Base-by-base conservation (phyloP, 2,329 filamentous ascomycete species). In the Ophiostoma australiae region DNA sequence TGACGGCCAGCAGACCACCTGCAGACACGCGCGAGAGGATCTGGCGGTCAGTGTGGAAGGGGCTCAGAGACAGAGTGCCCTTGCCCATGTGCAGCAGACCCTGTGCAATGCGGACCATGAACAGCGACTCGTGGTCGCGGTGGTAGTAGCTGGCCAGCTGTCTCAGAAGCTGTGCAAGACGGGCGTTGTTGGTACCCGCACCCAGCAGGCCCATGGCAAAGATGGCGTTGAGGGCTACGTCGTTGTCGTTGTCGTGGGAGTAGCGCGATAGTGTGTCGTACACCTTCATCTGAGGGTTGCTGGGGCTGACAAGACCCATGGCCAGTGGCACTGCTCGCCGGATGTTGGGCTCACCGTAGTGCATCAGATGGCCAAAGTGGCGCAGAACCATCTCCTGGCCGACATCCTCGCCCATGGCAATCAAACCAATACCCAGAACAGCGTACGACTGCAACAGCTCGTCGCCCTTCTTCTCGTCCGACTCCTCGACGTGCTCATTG, bases 211-310 rank as follows among this genome's bases (percentile, higher is more conserved):
- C 95, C 95, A 99, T 99, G 75, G 95, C 94, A 78, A 99, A 99
- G 78, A 99, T 99, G 77, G 95, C 93, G 78, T 98, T 99, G 81
- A 99, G 91, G 55, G 95, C 95, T 67, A 99, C 95, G 77, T 99
- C 95, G 73, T 94, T 96, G 82, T 99, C 95, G 76, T 95, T 99
- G 83, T 99, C 95, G 86, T 99, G 95, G 74, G 91, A 96, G 86
- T 99, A 99, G 78, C 95, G 87, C 69, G 95, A 99, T 13, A 99
- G 85, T 0, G 95, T 99, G 80, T 99, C 95, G 83, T 99, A 99
- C 67, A 99, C 92, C 85, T 98, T 99, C 94, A 99, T 99, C 80
- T 99, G 96, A 13, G 95, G 95, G 83, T 99, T 99, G 82, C 93
- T 97, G 15, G 96, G 93, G 81, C 92, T 97, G 78, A 99, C 90